Percentiles rank a stretch among this genome's conserved stretches.
These are phyloP conservation scores for Paulownia fortunei DNA, from an alignment of 257 asterid species.

Conservation along the genomic window DNA sequence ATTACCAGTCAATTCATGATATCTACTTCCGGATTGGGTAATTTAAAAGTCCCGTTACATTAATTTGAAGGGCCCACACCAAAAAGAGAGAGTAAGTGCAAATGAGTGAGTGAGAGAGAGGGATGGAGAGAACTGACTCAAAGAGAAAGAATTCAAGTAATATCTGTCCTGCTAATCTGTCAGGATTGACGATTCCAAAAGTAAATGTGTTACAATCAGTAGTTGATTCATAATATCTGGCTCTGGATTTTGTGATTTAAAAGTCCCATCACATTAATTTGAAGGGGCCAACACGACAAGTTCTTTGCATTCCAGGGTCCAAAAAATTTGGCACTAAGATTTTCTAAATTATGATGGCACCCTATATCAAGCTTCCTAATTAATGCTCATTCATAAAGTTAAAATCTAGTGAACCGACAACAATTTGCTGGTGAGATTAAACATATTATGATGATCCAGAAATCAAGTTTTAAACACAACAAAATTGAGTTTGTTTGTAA, in stretches of 20 bases:
- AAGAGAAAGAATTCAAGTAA: background rate
- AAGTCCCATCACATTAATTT: constrained; percentile 12
- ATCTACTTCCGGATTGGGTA: constrained; percentile 18
- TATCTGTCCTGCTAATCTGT: background rate
- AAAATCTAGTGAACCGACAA: constrained; percentile 23
- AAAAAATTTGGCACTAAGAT: background rate
- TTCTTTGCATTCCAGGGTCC: background rate
- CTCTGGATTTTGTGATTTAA: constrained; percentile 13
- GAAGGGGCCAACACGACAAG: background rate
- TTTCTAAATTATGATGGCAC: background rate
- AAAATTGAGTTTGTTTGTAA: background rate
- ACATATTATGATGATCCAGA: constrained; percentile 7
- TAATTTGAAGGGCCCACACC: constrained; percentile 14
- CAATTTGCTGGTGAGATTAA: constrained; percentile 1
- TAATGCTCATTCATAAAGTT: constrained; percentile 18
- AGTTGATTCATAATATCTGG: constrained; percentile 14
- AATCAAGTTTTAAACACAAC: constrained; percentile 11
- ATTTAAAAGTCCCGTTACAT: constrained; percentile 9
- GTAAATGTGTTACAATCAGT: constrained; percentile 12
- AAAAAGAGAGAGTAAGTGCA: background rate
- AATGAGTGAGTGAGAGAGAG: background rate
- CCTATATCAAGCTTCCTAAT: background rate
- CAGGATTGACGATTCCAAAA: constrained; percentile 7
- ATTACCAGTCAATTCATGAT: constrained; percentile 12
- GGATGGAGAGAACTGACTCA: background rate